Evolutionary conservation across 495 filamentous ascomycete genomes (phyloP).

Genomic region (Pyrenula aspistea): DNA sequence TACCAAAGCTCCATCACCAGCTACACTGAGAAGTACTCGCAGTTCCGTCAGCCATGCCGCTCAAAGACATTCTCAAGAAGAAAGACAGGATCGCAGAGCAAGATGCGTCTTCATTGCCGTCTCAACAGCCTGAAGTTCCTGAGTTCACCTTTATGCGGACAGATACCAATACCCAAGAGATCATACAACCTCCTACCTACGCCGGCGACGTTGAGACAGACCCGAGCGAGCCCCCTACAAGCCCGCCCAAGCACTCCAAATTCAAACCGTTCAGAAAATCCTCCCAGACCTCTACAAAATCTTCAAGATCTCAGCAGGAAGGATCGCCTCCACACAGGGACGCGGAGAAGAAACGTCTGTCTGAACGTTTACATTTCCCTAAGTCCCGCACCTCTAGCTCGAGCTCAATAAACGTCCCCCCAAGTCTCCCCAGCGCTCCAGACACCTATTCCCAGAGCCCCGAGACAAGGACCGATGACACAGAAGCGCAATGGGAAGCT

Average conservation of each 20-base stretch:
- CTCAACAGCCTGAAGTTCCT: slow-evolving; percentile 31
- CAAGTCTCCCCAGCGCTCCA: slow-evolving; percentile 63
- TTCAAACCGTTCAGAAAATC: slow-evolving; percentile 31
- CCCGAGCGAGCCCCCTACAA: slow-evolving; percentile 7
- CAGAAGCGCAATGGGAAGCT: slow-evolving; percentile 67
- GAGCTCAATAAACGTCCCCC: slow-evolving; percentile 61
- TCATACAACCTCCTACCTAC: slow-evolving; percentile 53
- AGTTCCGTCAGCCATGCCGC: slow-evolving; percentile 41
- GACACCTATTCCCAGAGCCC: slow-evolving; percentile 11
- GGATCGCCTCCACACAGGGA: slow-evolving; percentile 14
- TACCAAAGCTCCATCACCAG: background rate
- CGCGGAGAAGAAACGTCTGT: slow-evolving; percentile 41
- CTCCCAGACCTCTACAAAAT: slow-evolving; percentile 36
- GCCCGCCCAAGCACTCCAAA: slow-evolving; percentile 11
- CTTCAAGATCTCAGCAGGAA: slow-evolving; percentile 25
- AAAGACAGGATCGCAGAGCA: slow-evolving; percentile 43
- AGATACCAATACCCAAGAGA: slow-evolving; percentile 69
- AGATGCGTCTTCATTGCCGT: slow-evolving; percentile 4
- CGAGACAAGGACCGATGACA: slow-evolving; percentile 34
- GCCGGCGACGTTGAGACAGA: slow-evolving; percentile 15
- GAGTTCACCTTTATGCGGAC: slow-evolving; percentile 77
- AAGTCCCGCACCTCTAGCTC: slow-evolving; percentile 37
- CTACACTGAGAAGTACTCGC: too few species aligned
- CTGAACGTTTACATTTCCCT: slow-evolving; percentile 57
- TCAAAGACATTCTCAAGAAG: slow-evolving; percentile 65